These are phyloP conservation scores for Lentinula lateritia DNA, from an alignment of 768 basidiomycete species.

Conservation along the genomic window DNA sequence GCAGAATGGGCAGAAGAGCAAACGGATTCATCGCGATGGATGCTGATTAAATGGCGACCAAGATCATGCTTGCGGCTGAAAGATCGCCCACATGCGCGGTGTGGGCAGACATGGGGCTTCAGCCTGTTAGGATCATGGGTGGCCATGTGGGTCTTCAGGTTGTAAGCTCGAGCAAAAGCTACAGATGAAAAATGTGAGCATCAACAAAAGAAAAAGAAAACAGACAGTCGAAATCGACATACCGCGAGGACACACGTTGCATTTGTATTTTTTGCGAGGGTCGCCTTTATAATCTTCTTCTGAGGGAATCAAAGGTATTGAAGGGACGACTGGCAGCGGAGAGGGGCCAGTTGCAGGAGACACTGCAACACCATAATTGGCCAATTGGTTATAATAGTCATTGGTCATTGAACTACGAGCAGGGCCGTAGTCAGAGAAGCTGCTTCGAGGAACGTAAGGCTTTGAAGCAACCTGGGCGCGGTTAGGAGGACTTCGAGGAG, in stretches of 20 bases:
- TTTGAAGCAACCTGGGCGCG: slow-evolving; percentile 28
- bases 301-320: slow-evolving; percentile 36
- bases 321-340: slow-evolving; percentile 40
- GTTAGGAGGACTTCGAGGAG: slow-evolving; percentile 41
- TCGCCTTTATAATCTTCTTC: slow-evolving; percentile 50
- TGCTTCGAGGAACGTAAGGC: slow-evolving; percentile 37
- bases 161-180: slow-evolving; percentile 93
- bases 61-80: slow-evolving; percentile 95
- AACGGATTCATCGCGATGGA: slow-evolving; percentile 70
- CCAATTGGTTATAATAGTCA: slow-evolving; percentile 44
- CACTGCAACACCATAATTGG: slow-evolving; percentile 43
- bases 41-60: slow-evolving; percentile 82
- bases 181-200: slow-evolving; percentile 8
- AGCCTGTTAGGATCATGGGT: slow-evolving; percentile 90
- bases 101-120: slow-evolving; percentile 87
- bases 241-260: slow-evolving; percentile 72
- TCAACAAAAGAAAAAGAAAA: slow-evolving; percentile 4
- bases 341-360: slow-evolving; percentile 53
- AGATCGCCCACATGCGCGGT: slow-evolving; percentile 79
- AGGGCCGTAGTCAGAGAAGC: slow-evolving; percentile 63
- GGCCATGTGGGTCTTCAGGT: slow-evolving; percentile 91
- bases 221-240: slow-evolving; percentile 10
- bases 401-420: slow-evolving; percentile 41
- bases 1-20: slow-evolving; percentile 33
- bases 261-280: slow-evolving; percentile 75